A percentile compares a stretch with the other conserved stretches of the same genome.
Evolutionary conservation across 2,329 filamentous ascomycete genomes (phyloP).

Genomic region (Paraconiothyrium sp.): DNA sequence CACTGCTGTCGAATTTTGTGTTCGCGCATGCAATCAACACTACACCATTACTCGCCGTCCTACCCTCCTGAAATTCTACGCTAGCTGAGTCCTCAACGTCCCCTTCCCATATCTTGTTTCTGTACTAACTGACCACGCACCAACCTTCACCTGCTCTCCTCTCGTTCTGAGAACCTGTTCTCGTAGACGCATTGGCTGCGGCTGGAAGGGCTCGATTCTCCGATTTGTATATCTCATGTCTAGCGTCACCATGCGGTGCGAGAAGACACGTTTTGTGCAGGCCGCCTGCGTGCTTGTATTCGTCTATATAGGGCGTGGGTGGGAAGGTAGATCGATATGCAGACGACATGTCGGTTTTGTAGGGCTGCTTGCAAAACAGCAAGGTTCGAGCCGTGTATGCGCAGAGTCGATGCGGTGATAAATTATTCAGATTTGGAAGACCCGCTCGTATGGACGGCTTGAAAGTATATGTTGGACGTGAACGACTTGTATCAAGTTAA

Average conservation of each 20-base stretch:
- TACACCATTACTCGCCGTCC: neutral
- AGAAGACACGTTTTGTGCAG: slow-evolving; percentile 13
- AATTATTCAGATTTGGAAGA: too few relatives aligned
- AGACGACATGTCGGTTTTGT: too few relatives aligned
- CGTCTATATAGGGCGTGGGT: slow-evolving; percentile 6
- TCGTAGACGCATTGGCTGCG: neutral
- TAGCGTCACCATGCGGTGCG: neutral
- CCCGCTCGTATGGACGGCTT: too few relatives aligned
- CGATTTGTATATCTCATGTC: neutral
- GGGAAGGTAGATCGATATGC: neutral
- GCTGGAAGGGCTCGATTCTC: too few relatives aligned
- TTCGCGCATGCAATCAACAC: neutral
- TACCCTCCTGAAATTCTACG: neutral
- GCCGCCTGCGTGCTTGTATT: slow-evolving; percentile 11
- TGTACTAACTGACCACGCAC: neutral
- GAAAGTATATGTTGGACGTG: too few relatives aligned
- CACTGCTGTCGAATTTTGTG: too few relatives aligned
- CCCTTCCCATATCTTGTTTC: neutral
- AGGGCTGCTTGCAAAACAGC: too few relatives aligned
- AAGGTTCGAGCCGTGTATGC: too few relatives aligned
- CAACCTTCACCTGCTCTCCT: neutral
- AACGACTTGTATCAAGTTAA: too few relatives aligned
- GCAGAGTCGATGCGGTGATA: too few relatives aligned
- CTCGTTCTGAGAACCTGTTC: neutral
- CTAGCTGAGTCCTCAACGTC: neutral